phyloP scores from a whole-genome alignment of 2,329 filamentous ascomycete genomes.

The Fusarium sp. region DNA sequence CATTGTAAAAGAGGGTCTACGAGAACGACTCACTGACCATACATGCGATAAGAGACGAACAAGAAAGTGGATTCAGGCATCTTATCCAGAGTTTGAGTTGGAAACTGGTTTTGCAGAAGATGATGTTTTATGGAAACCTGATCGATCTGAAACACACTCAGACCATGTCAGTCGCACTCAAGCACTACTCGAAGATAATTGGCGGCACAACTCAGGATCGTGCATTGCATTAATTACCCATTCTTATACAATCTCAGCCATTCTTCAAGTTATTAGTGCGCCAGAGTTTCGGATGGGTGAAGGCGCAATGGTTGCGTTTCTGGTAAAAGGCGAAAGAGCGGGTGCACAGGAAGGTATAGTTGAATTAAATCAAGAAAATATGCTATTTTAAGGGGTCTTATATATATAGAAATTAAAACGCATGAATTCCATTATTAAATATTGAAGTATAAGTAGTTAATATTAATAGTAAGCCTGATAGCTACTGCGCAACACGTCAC shows the following conservation, averaged over 20 bases:
- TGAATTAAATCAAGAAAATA: too few relatives aligned
- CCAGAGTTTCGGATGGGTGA: not conserved
- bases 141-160: not conserved
- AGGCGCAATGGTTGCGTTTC: not conserved
- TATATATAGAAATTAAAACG: too few relatives aligned
- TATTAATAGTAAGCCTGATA: too few relatives aligned
- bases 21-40: not conserved
- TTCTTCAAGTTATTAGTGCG: not conserved
- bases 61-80: not conserved
- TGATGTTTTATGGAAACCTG: not conserved
- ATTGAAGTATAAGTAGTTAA: too few relatives aligned
- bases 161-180: not conserved
- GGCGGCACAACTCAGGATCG: not conserved
- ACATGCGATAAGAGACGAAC: constrained; percentile 1
- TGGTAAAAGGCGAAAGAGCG: not conserved
- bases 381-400: too few relatives aligned
- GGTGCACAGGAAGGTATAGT: too few relatives aligned
- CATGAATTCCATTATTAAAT: too few relatives aligned
- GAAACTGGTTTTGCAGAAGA: not conserved
- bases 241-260: not conserved
- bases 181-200: not conserved
- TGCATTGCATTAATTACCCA: not conserved
- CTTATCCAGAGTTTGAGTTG: not conserved
- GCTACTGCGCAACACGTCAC: too few relatives aligned
- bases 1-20: not conserved